These are phyloP conservation scores for Cryptosporidium andersoni DNA, from an alignment of 169 alveolate genomes.

Conservation along the genomic window DNA sequence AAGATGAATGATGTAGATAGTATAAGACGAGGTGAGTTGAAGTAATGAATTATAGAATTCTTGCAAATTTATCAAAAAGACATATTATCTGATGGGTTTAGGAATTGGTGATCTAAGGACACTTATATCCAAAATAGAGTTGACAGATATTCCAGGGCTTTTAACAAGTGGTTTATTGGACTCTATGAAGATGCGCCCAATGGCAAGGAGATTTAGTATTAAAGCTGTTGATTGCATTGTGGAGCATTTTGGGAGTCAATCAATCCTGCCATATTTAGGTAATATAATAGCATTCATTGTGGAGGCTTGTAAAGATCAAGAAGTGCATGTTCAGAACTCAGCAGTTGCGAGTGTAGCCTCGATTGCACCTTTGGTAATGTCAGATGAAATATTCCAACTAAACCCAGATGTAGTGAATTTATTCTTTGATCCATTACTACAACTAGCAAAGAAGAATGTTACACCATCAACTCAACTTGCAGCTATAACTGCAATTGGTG, in stretches of 20 bases:
- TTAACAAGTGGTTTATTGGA: slow-evolving; percentile 62
- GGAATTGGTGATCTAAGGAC: slow-evolving; percentile 58
- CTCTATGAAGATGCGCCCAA: slow-evolving; percentile 65
- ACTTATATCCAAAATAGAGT: slow-evolving; percentile 33
- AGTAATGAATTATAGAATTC: background rate
- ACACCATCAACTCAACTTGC: slow-evolving; percentile 43
- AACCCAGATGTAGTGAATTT: slow-evolving; percentile 46
- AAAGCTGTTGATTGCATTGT: slow-evolving; percentile 55
- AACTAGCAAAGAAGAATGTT: slow-evolving; percentile 18
- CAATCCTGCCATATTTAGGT: slow-evolving; percentile 13
- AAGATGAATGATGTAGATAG: slow-evolving; percentile 70
- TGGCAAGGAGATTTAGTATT: slow-evolving; percentile 65
- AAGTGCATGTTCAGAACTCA: slow-evolving; percentile 64
- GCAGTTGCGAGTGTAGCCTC: slow-evolving; percentile 41
- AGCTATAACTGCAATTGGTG: slow-evolving; percentile 59
- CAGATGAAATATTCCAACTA: slow-evolving; percentile 46
- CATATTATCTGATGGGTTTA: background rate
- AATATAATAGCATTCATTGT: slow-evolving; percentile 29
- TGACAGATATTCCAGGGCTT: slow-evolving; percentile 49
- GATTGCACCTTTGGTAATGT: slow-evolving; percentile 14
- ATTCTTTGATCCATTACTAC: slow-evolving; percentile 65
- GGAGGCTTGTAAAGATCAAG: slow-evolving; percentile 49
- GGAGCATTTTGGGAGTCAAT: slow-evolving; percentile 48
- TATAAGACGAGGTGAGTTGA: slow-evolving; percentile 64
- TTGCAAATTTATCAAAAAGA: background rate